Evolutionary conservation across 352 stramenopile species (phyloP).

Genomic region (Chrysophaeum taylorii): DNA sequence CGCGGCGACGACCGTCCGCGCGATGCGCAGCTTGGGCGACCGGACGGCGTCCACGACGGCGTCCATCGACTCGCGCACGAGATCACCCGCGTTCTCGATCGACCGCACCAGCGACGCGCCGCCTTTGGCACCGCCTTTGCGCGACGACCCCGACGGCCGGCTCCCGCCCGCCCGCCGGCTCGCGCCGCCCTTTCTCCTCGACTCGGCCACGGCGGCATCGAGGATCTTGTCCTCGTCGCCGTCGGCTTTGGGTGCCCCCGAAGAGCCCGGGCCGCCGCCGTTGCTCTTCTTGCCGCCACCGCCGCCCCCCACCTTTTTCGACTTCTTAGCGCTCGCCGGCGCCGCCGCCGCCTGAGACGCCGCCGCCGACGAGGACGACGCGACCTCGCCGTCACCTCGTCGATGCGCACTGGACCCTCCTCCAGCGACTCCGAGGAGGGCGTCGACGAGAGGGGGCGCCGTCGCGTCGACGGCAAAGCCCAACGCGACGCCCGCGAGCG

Average conservation of each 20-base stretch:
- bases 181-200: not conserved
- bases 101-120: conserved; percentile 46
- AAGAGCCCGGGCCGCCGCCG: conserved; percentile 43
- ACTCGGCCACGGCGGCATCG: too few relatives aligned
- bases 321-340: not conserved
- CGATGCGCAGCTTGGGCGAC: conserved; percentile 15
- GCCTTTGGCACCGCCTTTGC: conserved; percentile 46
- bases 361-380: too few relatives aligned
- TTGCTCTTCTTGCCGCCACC: conserved; percentile 15
- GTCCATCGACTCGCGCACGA: not conserved
- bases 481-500: conserved; percentile 43
- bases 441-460: conserved; percentile 30
- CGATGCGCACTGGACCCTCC: not conserved
- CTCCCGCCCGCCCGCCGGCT: not conserved
- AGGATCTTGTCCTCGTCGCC: too few relatives aligned
- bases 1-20: conserved; percentile 13
- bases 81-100: not conserved
- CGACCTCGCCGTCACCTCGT: too few relatives aligned
- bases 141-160: not conserved
- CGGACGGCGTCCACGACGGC: not conserved
- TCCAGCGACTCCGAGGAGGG: conserved; percentile 28
- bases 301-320: not conserved
- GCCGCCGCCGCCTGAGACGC: not conserved
- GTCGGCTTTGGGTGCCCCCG: too few relatives aligned
- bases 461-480: not conserved